Conservation (phyloP, 2,329 filamentous ascomycete genomes). For the Talaromyces sp. region DNA sequence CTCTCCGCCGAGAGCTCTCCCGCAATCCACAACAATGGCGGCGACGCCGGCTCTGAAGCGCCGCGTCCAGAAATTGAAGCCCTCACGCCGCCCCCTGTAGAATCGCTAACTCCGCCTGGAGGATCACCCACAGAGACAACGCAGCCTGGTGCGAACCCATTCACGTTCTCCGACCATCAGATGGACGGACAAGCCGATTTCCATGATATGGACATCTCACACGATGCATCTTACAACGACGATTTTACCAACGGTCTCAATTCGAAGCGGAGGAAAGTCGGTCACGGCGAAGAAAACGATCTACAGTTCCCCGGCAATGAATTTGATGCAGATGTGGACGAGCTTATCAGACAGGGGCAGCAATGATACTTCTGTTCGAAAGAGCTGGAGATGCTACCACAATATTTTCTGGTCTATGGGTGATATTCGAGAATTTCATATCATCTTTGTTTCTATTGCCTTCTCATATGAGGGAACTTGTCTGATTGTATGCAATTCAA, state of each 20-base stretch:
- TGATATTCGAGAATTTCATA: background rate
- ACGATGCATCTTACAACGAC: constrained; percentile 17
- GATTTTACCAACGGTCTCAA: constrained; percentile 23
- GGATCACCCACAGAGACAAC: background rate
- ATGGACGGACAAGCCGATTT: constrained; percentile 24
- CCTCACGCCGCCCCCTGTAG: constrained; percentile 71
- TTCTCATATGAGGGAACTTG: background rate
- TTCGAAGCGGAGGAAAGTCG: constrained; percentile 46
- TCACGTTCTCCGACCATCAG: constrained; percentile 8
- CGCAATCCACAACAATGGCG: constrained; percentile 33
- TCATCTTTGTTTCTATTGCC: background rate
- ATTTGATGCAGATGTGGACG: constrained; percentile 57
- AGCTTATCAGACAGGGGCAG: constrained; percentile 48
- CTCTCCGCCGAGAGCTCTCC: constrained; percentile 57
- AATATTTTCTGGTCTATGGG: background rate
- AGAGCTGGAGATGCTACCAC: background rate
- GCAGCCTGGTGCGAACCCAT: constrained; percentile 5
- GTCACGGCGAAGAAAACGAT: constrained; percentile 36
- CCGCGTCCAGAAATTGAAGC: constrained; percentile 75
- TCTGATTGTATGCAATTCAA: background rate
- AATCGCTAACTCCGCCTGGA: constrained; percentile 46
- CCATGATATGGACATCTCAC: constrained; percentile 13
- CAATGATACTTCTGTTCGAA: constrained; percentile 4
- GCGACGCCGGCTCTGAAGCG: constrained; percentile 23
- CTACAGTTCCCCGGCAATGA: constrained; percentile 43